Evolutionary conservation across 352 stramenopile genomes (phyloP), one percentile per base, ranked within the genome.

Genomic region (Globisporangium perplexum): DNA sequence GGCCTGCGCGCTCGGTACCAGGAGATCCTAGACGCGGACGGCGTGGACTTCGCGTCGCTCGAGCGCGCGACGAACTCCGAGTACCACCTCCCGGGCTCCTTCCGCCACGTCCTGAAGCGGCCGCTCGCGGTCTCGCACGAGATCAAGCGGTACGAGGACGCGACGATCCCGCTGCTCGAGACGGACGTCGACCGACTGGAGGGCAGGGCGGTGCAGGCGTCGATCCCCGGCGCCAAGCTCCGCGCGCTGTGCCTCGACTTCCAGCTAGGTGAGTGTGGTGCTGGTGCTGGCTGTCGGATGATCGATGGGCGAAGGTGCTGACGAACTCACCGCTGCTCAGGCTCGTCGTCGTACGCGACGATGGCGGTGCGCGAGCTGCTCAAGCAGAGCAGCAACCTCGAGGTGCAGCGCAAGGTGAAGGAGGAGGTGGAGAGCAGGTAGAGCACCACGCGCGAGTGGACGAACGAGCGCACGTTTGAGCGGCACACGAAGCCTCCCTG

Each of bases 311-410:
- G 10, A 53, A 15, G 26, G 33, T 39, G 3, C 12, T 15, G 45
- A 17, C 26, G n/a, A 52, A 0, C 38, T 41, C 7, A 42, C 36
- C 4, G 26, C 26, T 30, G 8, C 39, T 39, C 26, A 82, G 77
- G 76, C 52, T 65, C 92, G 24, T 97, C 90, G 7, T 86, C 91
- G 31, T 98, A 99, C 75, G 96, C 96, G 20, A 98, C 92, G 12
- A 97, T 98, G 64, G 93, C 90, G 6, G 72, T 99, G 46, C 82
- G 96, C 51, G 96, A 99, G 63, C 64, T 99, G n/a, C 95, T 97
- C 59, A 98, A 98, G 68, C 83, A 87, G 63, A 97, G 66, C 68
- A 98, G 66, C 74, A 97, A 72, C 52, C 63, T 80, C 23, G 68
- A 87, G 50, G 78, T 87, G 31, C 58, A 64, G 31, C 44, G 18